Evolutionary conservation across 75 land plant genomes (phyloP).

Genomic region (Cunninghamia lanceolata): DNA sequence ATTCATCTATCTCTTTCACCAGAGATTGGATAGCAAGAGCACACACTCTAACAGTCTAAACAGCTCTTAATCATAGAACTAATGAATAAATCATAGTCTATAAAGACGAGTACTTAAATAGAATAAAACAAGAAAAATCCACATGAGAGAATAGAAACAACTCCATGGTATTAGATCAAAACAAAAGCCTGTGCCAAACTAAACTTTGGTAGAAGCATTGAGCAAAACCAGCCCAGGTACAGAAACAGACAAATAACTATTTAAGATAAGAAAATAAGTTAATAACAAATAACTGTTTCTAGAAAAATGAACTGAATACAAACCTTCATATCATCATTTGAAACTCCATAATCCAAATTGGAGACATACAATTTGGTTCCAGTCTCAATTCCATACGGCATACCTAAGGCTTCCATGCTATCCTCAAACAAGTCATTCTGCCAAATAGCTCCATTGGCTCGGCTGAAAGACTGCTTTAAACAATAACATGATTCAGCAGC

Average conservation of each 20-base stretch:
- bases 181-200: background rate
- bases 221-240: background rate
- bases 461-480: slow-evolving; percentile 46
- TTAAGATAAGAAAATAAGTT: background rate
- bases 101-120: too few species aligned
- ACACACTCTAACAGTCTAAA: background rate
- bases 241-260: background rate
- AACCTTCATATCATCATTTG: slow-evolving; percentile 88
- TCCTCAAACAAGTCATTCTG: slow-evolving; percentile 61
- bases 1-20: background rate
- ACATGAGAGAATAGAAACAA: background rate
- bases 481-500: background rate
- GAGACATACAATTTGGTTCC: slow-evolving; percentile 78
- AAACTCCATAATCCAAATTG: slow-evolving; percentile 77
- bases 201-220: background rate
- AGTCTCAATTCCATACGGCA: slow-evolving; percentile 44
- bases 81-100: background rate
- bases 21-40: background rate
- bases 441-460: slow-evolving; percentile 51
- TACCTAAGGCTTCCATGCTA: slow-evolving; percentile 48
- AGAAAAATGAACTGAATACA: background rate
- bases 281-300: background rate
- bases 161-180: background rate
- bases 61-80: background rate
- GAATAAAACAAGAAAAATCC: too few species aligned